A percentile compares a stretch with the other conserved stretches of the same genome.
phyloP scores from a whole-genome alignment of 768 basidiomycete genomes.

The Phylloporus sp. region DNA sequence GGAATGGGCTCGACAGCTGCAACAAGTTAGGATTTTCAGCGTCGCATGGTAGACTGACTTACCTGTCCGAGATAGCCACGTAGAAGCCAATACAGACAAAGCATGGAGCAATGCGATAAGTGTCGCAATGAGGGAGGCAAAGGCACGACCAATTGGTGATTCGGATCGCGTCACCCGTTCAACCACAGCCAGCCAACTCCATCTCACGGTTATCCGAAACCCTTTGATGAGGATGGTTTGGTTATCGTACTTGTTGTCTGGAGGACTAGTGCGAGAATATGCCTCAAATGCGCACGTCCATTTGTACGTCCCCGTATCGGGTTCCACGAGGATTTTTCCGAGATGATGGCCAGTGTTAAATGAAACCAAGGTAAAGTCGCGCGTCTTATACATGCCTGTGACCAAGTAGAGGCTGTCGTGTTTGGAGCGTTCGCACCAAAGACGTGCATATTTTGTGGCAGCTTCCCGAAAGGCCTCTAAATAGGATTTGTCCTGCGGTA shows the following conservation, averaged over 20 bases:
- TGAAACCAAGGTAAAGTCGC: background rate
- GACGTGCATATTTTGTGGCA: background rate
- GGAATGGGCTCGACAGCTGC: background rate
- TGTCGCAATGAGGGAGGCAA: background rate
- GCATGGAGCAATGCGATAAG: background rate
- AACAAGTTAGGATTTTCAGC: background rate
- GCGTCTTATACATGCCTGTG: background rate
- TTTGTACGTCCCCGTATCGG: background rate
- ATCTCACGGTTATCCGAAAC: slow-evolving; percentile 6
- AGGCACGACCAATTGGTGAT: background rate
- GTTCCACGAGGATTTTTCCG: background rate
- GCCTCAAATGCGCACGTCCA: background rate
- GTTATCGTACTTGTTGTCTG: background rate
- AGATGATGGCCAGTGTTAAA: background rate
- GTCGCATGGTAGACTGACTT: background rate
- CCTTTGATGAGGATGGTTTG: slow-evolving; percentile 11
- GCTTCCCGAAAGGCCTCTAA: background rate
- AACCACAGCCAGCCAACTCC: background rate
- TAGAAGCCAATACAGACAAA: background rate
- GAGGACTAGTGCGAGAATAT: background rate
- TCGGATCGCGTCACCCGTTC: background rate
- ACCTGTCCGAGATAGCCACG: background rate
- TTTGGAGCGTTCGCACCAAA: background rate
- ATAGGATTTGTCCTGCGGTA: background rate
- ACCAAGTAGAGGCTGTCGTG: background rate